Evolutionary conservation across 139 green algal species (phyloP).

Genomic region (Coelastrella sp.): DNA sequence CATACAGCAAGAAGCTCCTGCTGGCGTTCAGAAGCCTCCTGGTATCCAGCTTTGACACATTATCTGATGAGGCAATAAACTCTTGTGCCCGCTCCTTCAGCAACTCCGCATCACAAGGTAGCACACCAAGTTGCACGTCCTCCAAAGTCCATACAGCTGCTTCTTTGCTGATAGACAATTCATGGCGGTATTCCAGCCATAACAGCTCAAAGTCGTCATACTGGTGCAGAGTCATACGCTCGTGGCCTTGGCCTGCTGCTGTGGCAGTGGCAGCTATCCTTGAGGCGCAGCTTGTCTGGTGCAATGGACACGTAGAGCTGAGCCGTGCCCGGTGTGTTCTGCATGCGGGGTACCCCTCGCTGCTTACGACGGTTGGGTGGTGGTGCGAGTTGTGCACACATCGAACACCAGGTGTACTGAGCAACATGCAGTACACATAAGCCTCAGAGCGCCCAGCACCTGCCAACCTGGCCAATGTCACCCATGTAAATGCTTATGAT

Average conservation of each 20-base stretch:
- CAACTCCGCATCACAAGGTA: conserved; percentile 15
- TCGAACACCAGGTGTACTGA: too few relatives aligned
- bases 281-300: too few relatives aligned
- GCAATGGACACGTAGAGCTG: too few relatives aligned
- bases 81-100: not conserved
- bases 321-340: too few relatives aligned
- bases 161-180: conserved; percentile 20
- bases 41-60: not conserved
- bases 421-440: too few relatives aligned
- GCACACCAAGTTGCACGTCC: conserved; percentile 14
- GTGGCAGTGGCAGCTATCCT: not conserved
- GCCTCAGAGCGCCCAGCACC: too few relatives aligned
- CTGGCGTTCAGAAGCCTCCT: conserved; percentile 2
- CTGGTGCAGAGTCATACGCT: not conserved
- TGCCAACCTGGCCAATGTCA: too few relatives aligned
- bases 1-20: not conserved
- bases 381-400: too few relatives aligned
- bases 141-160: not conserved
- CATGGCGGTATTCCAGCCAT: conserved; percentile 4
- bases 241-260: not conserved
- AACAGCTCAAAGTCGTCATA: conserved; percentile 41
- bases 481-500: too few relatives aligned
- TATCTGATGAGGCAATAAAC: not conserved
- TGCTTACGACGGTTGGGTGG: too few relatives aligned
- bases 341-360: too few relatives aligned